Evolutionary conservation across 768 basidiomycete genomes (phyloP), one percentile per base, ranked within the genome.

Genomic region (Tremella fuciformis): DNA sequence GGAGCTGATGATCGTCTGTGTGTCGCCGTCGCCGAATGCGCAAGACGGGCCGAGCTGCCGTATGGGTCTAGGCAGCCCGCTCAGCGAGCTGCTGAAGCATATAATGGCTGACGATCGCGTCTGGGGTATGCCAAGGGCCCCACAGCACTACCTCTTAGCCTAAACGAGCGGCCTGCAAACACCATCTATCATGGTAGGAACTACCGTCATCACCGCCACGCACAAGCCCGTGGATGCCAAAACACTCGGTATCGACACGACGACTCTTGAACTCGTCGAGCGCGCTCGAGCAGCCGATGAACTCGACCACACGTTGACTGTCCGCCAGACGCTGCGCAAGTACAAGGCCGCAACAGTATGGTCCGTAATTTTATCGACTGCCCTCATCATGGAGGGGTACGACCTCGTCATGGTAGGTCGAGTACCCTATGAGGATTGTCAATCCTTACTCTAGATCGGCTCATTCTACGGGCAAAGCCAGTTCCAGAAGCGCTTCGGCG

Each of bases 321-420:
- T 57, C 26, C 48, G 48, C 4, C 48, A 50, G 19, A 26, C 48
- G 19, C 22, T 50, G 39, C 24, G 54, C 8, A 57, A 58, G 22
- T 78, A 79, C 62, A 73, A 67, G n/a, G 55, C 52, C 13, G 67
- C 64, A 13, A 52, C 59, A 4, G 46, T 50, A 13, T 68, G 67
- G 67, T 42, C 67, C 0, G 42, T 63, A 42, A n/a, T 48, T 38
- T 18, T 68, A 37, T 57, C 60, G 24, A 47, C 50, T 24, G 24
- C 51, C 13, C 38, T 68, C 16, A 52, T 68, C 34, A 68, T 68
- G 67, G 67, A 68, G 38, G 67, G 67, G n/a, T 67, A 63, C 37
- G 59, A 58, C 42, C 41, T 53, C 19, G 29, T 52, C 9, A 26
- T 63, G 40, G 26, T 65, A 39, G 53, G 55, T 52, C 13, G 18